A percentile compares a stretch with the other conserved stretches of the same genome.
phyloP scores from a whole-genome alignment of 768 basidiomycete species.

The Mycena leptocephala region DNA sequence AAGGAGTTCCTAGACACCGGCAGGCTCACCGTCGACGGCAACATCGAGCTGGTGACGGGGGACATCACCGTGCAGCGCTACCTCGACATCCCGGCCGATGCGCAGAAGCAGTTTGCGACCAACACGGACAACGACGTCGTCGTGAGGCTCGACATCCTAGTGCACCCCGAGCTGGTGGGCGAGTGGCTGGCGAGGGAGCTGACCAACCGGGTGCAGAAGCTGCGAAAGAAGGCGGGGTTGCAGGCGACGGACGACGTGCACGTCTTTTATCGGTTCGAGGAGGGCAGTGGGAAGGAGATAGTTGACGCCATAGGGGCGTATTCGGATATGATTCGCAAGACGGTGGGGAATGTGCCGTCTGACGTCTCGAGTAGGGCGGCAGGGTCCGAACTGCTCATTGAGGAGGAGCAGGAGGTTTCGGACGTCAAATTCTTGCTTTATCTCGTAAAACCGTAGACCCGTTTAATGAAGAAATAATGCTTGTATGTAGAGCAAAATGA shows the following conservation, averaged over 20 bases:
- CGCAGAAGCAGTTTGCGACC: constrained; percentile 80
- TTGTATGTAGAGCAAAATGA: constrained; percentile 11
- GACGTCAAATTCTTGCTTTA: constrained; percentile 85
- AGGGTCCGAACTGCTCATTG: constrained; percentile 71
- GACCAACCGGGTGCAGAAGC: constrained; percentile 93
- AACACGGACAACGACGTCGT: constrained; percentile 97
- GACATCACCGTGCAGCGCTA: constrained; percentile 94
- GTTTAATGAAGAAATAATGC: not conserved
- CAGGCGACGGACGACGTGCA: constrained; percentile 96
- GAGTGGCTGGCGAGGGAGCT: constrained; percentile 94
- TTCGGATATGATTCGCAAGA: constrained; percentile 79
- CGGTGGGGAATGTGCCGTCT: constrained; percentile 80
- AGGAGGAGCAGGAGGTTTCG: constrained; percentile 91
- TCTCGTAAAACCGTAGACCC: constrained; percentile 61
- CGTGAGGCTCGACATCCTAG: constrained; percentile 90
- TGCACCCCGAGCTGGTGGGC: constrained; percentile 87
- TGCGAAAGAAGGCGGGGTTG: constrained; percentile 95
- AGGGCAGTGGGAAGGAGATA: constrained; percentile 76
- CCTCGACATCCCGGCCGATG: constrained; percentile 80
- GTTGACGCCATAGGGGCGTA: constrained; percentile 77
- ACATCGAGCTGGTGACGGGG: constrained; percentile 92
- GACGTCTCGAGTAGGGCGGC: constrained; percentile 70
- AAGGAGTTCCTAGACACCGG: constrained; percentile 84
- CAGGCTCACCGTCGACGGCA: constrained; percentile 88
- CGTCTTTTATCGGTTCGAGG: constrained; percentile 88